Evolutionary conservation across 176 grass and related monocot species (phyloP).

Genomic region (Rhynchospora pubera): DNA sequence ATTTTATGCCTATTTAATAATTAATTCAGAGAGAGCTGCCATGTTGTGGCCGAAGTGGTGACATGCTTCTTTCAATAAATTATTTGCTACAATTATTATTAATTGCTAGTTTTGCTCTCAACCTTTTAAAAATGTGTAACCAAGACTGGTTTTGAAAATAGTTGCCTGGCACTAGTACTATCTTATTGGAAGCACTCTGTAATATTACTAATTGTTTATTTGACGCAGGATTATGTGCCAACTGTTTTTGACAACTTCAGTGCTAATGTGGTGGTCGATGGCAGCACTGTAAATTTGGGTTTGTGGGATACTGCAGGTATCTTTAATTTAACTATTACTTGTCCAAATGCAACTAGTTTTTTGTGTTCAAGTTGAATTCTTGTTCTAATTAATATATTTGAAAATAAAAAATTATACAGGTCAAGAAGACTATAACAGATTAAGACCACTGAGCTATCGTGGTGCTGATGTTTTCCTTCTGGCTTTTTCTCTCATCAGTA

Average conservation of each 20-base stretch:
- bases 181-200: not conserved
- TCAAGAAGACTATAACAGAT: slow-evolving; percentile 70
- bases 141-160: not conserved
- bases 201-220: slow-evolving; percentile 6
- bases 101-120: not conserved
- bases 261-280: slow-evolving; percentile 61
- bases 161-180: not conserved
- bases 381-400: not conserved
- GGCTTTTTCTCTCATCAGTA: slow-evolving; percentile 75
- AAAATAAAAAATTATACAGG: slow-evolving; percentile 34
- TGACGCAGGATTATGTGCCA: slow-evolving; percentile 56
- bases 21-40: not conserved
- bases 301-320: slow-evolving; percentile 66
- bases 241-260: slow-evolving; percentile 69
- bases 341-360: not conserved
- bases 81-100: slow-evolving; percentile 1
- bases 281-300: slow-evolving; percentile 61
- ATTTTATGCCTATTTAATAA: not conserved
- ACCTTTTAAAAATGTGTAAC: not conserved
- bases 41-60: not conserved
- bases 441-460: slow-evolving; percentile 62
- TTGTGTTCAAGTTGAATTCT: not conserved
- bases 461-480: slow-evolving; percentile 72
- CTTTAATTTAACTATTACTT: not conserved
- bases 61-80: slow-evolving; percentile 11